Evolutionary conservation across 73 alveolate species (phyloP), one percentile per base, ranked within the genome.

Genomic region (Paraurostyla sp.): DNA sequence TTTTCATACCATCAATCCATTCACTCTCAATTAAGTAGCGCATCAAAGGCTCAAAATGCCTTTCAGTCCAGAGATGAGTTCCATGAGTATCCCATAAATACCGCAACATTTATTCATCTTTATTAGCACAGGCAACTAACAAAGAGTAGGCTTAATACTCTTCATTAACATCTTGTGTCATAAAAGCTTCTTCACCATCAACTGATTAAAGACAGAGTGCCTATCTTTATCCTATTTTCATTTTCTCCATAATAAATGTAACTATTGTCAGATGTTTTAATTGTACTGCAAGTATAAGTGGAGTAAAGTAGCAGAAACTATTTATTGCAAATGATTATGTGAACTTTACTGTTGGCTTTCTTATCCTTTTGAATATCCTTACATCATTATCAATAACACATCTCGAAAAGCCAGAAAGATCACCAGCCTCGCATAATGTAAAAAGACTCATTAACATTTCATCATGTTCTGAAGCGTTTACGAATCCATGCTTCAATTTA

Each of bases 1-100:
- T 56, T 42, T 56, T 81, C 2, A 81, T 81, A 0, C 91, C 91
- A 23, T 81, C 81, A 22, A 20, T 15, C 91, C 91, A 81, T 45
- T 57, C 58, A 27, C 62, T 41, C 45, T 81, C 83, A 0, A 81
- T 52, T 33, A 81, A 38, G 30, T 54, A 43, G 3, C 91, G n/a
- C 82, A 81, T 81, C 9, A 81, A 51, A 30, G 83, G 82, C 43
- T 81, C 91, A 58, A 81, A 81, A 65, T 81, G 80, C n/a, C 83
- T 35, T 29, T 56, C 83, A 36, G 91, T 51, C 83, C 82, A 81
- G 30, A 81, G 65, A 41, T 81, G 40, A 27, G 83, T 18, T 16
- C 91, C 91, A 42, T 49, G 91, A 27, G 36, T 35, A 42, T 81
- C 71, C 91, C 91, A 81, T 32, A 81, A 51, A 41, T 81, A 81